Conservation (phyloP, 2,329 filamentous ascomycete species). For the Leptosphaerulina australis region DNA sequence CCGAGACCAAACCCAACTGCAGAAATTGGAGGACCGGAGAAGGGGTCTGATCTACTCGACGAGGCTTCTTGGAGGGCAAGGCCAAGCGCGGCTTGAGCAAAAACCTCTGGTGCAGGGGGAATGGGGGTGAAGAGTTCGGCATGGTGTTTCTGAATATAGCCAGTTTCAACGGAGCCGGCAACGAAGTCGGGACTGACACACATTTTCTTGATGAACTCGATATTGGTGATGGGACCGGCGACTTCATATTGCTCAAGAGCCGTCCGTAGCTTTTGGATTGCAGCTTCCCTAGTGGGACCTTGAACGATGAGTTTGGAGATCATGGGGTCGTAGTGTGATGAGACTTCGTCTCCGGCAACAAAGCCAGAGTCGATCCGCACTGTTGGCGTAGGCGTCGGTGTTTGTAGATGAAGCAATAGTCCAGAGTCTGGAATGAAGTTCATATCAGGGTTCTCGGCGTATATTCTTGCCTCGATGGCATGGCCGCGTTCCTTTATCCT, state of each 20-base stretch:
- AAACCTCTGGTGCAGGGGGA: slow-evolving; percentile 71
- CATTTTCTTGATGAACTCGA: slow-evolving; percentile 91
- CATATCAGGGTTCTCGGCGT: slow-evolving; percentile 89
- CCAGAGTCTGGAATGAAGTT: slow-evolving; percentile 96
- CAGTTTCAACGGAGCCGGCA: slow-evolving; percentile 87
- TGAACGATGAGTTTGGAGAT: slow-evolving; percentile 96
- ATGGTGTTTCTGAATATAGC: slow-evolving; percentile 90
- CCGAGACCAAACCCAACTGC: slow-evolving; percentile 63
- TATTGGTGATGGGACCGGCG: slow-evolving; percentile 90
- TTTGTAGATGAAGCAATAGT: slow-evolving; percentile 79
- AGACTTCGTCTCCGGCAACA: slow-evolving; percentile 86
- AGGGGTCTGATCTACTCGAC: slow-evolving; percentile 35
- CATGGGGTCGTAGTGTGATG: slow-evolving; percentile 97
- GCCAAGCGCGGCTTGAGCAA: slow-evolving; percentile 84
- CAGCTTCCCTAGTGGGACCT: slow-evolving; percentile 76
- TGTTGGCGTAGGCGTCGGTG: slow-evolving; percentile 70
- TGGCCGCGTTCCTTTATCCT: slow-evolving; percentile 78
- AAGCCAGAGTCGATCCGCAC: slow-evolving; percentile 94
- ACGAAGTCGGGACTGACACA: slow-evolving; percentile 84
- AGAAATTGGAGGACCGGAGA: slow-evolving; percentile 51
- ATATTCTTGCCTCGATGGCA: slow-evolving; percentile 94
- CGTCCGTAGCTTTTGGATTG: slow-evolving; percentile 79
- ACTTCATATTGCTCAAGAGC: slow-evolving; percentile 90
- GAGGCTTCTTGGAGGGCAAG: slow-evolving; percentile 60
- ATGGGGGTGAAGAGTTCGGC: slow-evolving; percentile 75